These are phyloP conservation scores for Pichia kluyveri DNA, from an alignment of 805 yeast genomes.

Conservation along the genomic window DNA sequence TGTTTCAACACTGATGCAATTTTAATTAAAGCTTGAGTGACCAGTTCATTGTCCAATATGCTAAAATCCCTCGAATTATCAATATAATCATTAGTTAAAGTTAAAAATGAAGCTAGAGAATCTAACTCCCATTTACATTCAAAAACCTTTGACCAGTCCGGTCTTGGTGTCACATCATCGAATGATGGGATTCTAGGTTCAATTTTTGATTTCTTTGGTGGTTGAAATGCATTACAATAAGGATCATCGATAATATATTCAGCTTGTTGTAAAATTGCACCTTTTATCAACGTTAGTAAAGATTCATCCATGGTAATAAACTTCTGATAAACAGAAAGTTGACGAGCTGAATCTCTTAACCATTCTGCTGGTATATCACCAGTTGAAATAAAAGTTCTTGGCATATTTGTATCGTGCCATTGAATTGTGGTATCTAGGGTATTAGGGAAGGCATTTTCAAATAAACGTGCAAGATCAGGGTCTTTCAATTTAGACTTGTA, in stretches of 20 bases:
- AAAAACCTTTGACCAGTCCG: slow-evolving; percentile 64
- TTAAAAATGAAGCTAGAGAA: slow-evolving; percentile 73
- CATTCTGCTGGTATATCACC: slow-evolving; percentile 94
- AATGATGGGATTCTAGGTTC: slow-evolving; percentile 40
- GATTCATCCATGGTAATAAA: slow-evolving; percentile 42
- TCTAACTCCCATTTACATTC: slow-evolving; percentile 90
- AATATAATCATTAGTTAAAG: slow-evolving; percentile 63
- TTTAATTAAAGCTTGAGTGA: slow-evolving; percentile 52
- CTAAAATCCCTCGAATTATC: slow-evolving; percentile 42
- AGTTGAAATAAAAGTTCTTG: slow-evolving; percentile 73
- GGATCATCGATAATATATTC: slow-evolving; percentile 54
- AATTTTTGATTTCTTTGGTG: slow-evolving; percentile 51
- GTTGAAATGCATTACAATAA: slow-evolving; percentile 88
- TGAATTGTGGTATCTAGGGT: slow-evolving; percentile 81
- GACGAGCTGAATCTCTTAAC: slow-evolving; percentile 83
- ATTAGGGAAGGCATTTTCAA: slow-evolving; percentile 81
- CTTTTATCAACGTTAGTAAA: slow-evolving; percentile 48
- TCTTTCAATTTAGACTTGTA: slow-evolving; percentile 42
- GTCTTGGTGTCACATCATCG: slow-evolving; percentile 62
- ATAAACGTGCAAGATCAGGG: slow-evolving; percentile 60
- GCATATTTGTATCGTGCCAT: slow-evolving; percentile 43
- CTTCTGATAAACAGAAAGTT: slow-evolving; percentile 65
- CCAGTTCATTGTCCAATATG: slow-evolving; percentile 35
- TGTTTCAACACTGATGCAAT: slow-evolving; percentile 45
- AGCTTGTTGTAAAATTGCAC: slow-evolving; percentile 79